Evolutionary conservation across 129 eudicot genomes (phyloP).

Genomic region (Kitagawia praeruptora): DNA sequence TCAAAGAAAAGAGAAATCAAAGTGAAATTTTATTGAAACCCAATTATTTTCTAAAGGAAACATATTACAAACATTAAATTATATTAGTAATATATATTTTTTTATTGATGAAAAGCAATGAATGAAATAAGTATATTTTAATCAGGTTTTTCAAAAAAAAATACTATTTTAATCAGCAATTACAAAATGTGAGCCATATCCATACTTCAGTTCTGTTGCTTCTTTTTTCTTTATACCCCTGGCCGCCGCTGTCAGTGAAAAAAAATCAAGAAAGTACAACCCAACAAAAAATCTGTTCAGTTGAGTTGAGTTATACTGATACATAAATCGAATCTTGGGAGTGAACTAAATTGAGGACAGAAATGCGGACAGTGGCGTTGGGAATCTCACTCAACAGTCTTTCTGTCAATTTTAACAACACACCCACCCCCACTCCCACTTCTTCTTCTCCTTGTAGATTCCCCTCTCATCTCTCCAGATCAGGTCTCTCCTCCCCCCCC

Average conservation of each 20-base stretch:
- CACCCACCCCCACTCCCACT: constrained; percentile 14
- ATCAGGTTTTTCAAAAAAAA: no score
- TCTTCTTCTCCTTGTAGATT: constrained; percentile 22
- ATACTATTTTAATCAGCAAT: no score
- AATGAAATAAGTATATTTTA: no score
- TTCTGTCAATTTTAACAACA: constrained; percentile 13
- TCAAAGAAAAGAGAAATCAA: no score
- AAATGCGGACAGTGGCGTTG: constrained; percentile 46
- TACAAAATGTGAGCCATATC: background rate
- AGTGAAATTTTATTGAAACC: no score
- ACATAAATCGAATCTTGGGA: background rate
- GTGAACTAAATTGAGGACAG: background rate
- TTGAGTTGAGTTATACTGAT: background rate
- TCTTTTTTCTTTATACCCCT: background rate
- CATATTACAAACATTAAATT: no score
- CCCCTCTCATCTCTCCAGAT: constrained; percentile 15
- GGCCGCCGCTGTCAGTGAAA: background rate
- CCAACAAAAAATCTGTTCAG: background rate
- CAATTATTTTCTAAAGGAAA: no score
- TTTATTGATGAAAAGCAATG: no score
- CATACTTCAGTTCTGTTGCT: background rate
- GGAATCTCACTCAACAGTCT: constrained; percentile 29
- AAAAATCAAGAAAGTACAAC: background rate
- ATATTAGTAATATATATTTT: no score
- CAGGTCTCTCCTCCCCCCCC: constrained; percentile 15